phyloP scores from a whole-genome alignment of 208 protist genomes.

The Trypanosoma mega region DNA sequence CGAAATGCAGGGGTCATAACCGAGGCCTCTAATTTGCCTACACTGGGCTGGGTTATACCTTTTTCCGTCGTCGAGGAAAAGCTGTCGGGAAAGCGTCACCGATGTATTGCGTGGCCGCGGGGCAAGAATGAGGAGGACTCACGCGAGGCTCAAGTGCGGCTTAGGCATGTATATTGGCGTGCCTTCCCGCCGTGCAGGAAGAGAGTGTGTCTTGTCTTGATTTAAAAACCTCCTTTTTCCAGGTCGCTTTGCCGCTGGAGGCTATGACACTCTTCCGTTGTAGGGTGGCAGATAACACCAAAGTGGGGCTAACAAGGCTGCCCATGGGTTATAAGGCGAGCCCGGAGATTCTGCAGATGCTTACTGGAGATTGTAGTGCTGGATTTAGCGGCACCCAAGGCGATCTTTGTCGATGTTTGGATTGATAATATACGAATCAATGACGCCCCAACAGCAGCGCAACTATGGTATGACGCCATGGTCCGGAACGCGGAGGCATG shows the following conservation, averaged over 20 bases:
- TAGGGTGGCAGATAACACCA: background rate
- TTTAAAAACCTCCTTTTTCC: background rate
- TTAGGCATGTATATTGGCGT: background rate
- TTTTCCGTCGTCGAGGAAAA: constrained; percentile 3
- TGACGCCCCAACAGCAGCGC: background rate
- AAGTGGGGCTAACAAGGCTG: constrained; percentile 23
- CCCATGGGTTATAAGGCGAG: constrained; percentile 28
- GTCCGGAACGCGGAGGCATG: background rate
- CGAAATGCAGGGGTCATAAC: background rate
- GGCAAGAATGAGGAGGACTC: background rate
- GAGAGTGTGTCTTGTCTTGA: background rate
- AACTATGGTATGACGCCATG: background rate
- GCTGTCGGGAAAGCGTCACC: background rate
- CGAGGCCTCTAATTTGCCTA: background rate
- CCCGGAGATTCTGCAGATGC: constrained; percentile 27
- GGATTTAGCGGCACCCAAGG: background rate
- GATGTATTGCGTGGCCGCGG: background rate
- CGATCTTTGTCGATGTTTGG: constrained; percentile 22
- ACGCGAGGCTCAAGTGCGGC: background rate
- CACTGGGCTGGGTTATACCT: background rate
- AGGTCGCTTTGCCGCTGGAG: background rate
- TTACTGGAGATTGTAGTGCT: constrained; percentile 16
- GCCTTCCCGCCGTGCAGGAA: background rate
- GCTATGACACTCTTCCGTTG: background rate
- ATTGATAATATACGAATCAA: constrained; percentile 34